phyloP scores from a whole-genome alignment of 1,284 basidiomycete species.

The Pseudozyma thailandica region DNA sequence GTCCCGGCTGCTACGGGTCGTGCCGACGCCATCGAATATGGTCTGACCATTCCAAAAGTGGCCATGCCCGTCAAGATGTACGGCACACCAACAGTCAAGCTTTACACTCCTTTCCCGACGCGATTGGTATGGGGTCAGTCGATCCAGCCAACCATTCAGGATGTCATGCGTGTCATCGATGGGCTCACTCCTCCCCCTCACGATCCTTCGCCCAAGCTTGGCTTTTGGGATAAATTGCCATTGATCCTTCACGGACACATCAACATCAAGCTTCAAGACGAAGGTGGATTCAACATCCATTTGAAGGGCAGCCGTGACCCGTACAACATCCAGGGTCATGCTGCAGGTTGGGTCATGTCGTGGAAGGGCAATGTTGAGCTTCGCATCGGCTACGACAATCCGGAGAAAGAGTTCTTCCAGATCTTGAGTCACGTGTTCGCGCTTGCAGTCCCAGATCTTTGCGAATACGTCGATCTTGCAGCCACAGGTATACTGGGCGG shows the following conservation, averaged over 20 bases:
- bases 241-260: conserved; percentile 82
- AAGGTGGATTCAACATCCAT: conserved; percentile 79
- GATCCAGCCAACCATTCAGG: conserved; percentile 85
- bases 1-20: conserved; percentile 66
- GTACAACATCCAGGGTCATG: conserved; percentile 78
- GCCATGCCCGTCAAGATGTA: conserved; percentile 96
- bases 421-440: conserved; percentile 77
- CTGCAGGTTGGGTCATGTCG: conserved; percentile 87
- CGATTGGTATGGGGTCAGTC: conserved; percentile 90
- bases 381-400: conserved; percentile 79
- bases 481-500: conserved; percentile 68
- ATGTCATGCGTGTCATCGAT: conserved; percentile 85
- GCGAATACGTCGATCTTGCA: conserved; percentile 70
- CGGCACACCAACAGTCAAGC: conserved; percentile 75
- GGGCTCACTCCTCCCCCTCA: conserved; percentile 81
- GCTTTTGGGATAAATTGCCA: conserved; percentile 89
- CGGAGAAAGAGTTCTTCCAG: conserved; percentile 83
- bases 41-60: conserved; percentile 83
- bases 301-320: conserved; percentile 81
- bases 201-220: conserved; percentile 86
- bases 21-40: conserved; percentile 73
- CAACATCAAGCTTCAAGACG: conserved; percentile 75
- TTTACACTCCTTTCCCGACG: conserved; percentile 78
- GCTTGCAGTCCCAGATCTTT: conserved; percentile 68
- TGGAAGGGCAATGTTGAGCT: conserved; percentile 84